Percentiles rank a stretch among this genome's conserved stretches.
phyloP scores from a whole-genome alignment of 176 grass and related monocot species.

The Oryza glumipatula region DNA sequence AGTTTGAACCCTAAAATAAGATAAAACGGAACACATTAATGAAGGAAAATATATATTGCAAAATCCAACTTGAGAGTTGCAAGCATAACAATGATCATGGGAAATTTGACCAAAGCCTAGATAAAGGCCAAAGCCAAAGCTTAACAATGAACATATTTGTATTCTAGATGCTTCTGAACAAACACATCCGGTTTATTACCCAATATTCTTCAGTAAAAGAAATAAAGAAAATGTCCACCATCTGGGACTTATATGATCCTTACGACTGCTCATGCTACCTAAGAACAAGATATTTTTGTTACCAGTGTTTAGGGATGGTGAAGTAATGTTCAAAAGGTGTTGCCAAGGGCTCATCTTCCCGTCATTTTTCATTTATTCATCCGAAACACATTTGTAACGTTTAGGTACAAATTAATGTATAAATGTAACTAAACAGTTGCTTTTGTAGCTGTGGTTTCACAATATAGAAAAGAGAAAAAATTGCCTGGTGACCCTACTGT shows the following conservation, averaged over 20 bases:
- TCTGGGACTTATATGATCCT: background rate
- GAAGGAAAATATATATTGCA: background rate
- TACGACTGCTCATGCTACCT: background rate
- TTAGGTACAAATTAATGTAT: background rate
- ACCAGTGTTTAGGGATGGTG: background rate
- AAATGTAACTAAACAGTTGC: too few species aligned
- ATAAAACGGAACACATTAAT: background rate
- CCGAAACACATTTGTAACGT: background rate
- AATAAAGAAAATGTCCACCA: background rate
- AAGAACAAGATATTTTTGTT: background rate
- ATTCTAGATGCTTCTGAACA: background rate
- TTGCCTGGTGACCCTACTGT: background rate
- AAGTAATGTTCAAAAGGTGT: background rate
- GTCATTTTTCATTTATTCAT: background rate
- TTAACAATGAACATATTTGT: background rate
- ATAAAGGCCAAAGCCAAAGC: background rate
- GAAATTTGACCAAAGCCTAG: background rate
- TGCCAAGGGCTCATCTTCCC: background rate
- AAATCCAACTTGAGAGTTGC: background rate
- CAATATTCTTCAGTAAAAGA: background rate
- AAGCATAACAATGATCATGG: background rate
- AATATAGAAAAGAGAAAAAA: background rate
- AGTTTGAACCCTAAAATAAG: slow-evolving; percentile 76
- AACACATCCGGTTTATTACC: background rate
- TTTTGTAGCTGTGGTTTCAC: background rate